Conservation (phyloP, 768 basidiomycete genomes). For the Trametes sanguinea region DNA sequence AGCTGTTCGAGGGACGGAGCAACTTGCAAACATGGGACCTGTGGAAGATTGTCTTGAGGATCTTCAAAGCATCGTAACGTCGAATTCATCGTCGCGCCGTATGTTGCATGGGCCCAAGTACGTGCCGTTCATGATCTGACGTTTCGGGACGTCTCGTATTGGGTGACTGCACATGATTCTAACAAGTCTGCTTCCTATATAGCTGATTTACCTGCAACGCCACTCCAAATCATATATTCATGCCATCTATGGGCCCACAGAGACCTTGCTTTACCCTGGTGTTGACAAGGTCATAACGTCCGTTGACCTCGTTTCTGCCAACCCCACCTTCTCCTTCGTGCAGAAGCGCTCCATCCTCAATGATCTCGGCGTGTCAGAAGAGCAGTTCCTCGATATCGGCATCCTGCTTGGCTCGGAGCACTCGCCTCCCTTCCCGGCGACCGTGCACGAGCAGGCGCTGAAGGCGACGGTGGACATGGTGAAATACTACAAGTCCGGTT, state of each 20-base stretch:
- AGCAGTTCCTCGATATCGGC: slow-evolving; percentile 93
- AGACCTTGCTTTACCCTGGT: slow-evolving; percentile 84
- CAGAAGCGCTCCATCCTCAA: slow-evolving; percentile 76
- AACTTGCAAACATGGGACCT: slow-evolving; percentile 82
- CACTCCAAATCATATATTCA: slow-evolving; percentile 95
- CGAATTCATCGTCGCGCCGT: slow-evolving; percentile 95
- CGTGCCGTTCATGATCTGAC: slow-evolving; percentile 33
- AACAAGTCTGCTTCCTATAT: slow-evolving; percentile 14
- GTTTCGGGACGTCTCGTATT: slow-evolving; percentile 5
- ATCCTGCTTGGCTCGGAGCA: slow-evolving; percentile 90
- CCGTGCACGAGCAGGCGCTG: slow-evolving; percentile 75
- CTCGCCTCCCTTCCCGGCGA: slow-evolving; percentile 79
- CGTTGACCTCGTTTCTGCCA: slow-evolving; percentile 69
- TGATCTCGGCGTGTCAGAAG: slow-evolving; percentile 69
- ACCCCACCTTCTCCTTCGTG: slow-evolving; percentile 78
- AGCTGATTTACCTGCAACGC: slow-evolving; percentile 94
- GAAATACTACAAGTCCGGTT: slow-evolving; percentile 89
- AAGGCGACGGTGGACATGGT: slow-evolving; percentile 91
- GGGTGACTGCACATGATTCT: slow-evolving; percentile 2
- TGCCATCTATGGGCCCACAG: slow-evolving; percentile 88
- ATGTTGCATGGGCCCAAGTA: slow-evolving; percentile 95
- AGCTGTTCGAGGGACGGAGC: slow-evolving; percentile 76
- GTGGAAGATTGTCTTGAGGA: slow-evolving; percentile 89
- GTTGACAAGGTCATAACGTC: slow-evolving; percentile 90
- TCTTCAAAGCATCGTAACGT: slow-evolving; percentile 94